Percentiles rank a stretch among this genome's conserved stretches.
phyloP scores from a whole-genome alignment of 1,284 basidiomycete species.

The Puccinia novopanici region DNA sequence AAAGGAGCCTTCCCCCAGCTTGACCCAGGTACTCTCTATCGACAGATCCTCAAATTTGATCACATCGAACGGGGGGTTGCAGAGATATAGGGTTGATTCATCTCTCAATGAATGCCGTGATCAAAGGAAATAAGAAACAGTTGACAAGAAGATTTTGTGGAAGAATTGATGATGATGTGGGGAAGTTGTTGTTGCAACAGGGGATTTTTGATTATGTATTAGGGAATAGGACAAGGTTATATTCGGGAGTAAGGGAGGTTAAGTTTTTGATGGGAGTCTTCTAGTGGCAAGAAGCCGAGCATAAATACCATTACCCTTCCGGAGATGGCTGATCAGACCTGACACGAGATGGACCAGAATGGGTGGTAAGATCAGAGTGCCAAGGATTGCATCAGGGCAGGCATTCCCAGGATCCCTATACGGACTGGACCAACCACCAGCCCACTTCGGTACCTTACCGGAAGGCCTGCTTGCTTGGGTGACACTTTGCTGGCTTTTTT shows the following conservation, averaged over 20 bases:
- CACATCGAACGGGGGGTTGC: conserved; percentile 67
- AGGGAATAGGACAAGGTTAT: no score
- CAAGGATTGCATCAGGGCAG: background rate
- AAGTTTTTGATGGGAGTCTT: background rate
- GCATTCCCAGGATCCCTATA: conserved; percentile 20
- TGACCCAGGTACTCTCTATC: conserved; percentile 62
- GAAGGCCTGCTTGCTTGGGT: no score
- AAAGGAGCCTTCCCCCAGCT: conserved; percentile 85
- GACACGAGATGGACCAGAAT: background rate
- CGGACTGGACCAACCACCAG: background rate
- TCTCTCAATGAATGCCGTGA: background rate
- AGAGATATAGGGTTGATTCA: conserved; percentile 1
- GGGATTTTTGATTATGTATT: no score
- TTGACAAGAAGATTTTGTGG: background rate
- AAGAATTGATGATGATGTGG: background rate
- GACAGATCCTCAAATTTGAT: conserved; percentile 69
- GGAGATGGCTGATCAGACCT: background rate
- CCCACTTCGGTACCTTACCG: conserved; percentile 1
- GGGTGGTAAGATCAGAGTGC: background rate
- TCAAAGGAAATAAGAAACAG: background rate
- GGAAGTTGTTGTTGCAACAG: no score
- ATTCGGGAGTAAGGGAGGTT: no score
- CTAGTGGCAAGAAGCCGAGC: background rate
- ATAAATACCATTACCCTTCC: background rate
- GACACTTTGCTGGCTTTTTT: background rate